These are phyloP conservation scores for Venturia carpophila DNA, from an alignment of 2,329 filamentous ascomycete species.

Conservation along the genomic window DNA sequence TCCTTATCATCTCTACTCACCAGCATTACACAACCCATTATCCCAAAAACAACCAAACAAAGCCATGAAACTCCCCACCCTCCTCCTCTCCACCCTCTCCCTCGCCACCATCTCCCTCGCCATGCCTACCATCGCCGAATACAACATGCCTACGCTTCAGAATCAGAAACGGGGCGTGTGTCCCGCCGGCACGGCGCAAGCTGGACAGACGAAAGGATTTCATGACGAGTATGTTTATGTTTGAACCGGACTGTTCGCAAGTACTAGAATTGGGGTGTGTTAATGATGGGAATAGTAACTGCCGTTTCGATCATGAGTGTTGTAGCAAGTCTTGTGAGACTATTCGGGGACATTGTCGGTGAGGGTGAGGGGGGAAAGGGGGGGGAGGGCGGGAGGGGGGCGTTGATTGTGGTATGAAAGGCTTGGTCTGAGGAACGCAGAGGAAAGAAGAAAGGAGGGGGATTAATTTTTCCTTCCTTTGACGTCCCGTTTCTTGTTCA, in stretches of 20 bases:
- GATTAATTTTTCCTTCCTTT: too few species aligned
- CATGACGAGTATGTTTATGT: not conserved
- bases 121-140: not conserved
- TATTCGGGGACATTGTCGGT: conserved; percentile 5
- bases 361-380: too few species aligned
- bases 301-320: not conserved
- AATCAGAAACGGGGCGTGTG: not conserved
- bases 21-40: too few species aligned
- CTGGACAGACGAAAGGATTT: not conserved
- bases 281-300: not conserved
- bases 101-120: not conserved
- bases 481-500: too few species aligned
- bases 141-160: not conserved
- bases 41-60: too few species aligned
- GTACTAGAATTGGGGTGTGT: not conserved
- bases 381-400: too few species aligned
- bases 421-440: too few species aligned
- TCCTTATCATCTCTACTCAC: not conserved
- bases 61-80: not conserved
- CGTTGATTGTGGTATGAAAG: too few species aligned
- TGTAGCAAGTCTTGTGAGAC: conserved; percentile 4
- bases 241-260: too few species aligned
- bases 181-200: not conserved
- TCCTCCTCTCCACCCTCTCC: not conserved
- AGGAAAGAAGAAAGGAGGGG: not conserved